Evolutionary conservation across 495 filamentous ascomycete species (phyloP).

Genomic region (Margaritispora aquatica): DNA sequence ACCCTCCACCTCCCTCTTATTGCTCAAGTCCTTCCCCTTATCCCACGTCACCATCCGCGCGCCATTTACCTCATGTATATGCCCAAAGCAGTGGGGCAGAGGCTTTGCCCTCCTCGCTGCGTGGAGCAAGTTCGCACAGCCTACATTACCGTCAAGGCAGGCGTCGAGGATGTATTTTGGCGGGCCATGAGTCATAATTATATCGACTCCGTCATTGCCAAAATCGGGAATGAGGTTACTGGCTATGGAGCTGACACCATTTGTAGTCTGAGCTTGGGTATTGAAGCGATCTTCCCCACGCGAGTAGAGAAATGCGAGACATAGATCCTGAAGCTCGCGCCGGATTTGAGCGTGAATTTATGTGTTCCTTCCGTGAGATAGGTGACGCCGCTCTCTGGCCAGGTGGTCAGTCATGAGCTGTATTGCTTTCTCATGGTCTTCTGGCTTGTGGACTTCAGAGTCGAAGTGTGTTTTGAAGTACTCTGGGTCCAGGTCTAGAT

Average conservation of each 20-base stretch:
- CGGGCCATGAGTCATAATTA: slow-evolving; percentile 72
- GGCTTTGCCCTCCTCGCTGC: slow-evolving; percentile 49
- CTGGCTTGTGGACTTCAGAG: slow-evolving; percentile 14
- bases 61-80: slow-evolving; percentile 75
- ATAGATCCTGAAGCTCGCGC: slow-evolving; percentile 57
- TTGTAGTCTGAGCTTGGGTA: slow-evolving; percentile 18
- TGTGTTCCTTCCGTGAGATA: slow-evolving; percentile 64
- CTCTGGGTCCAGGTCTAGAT: slow-evolving; percentile 57
- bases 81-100: slow-evolving; percentile 63
- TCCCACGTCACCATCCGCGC: slow-evolving; percentile 53
- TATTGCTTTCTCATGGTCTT: slow-evolving; percentile 23
- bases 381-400: slow-evolving; percentile 44
- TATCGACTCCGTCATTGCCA: slow-evolving; percentile 41
- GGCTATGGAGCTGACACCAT: slow-evolving; percentile 27
- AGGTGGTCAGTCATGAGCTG: slow-evolving; percentile 36
- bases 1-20: slow-evolving; percentile 16
- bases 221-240: slow-evolving; percentile 34
- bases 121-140: slow-evolving; percentile 50
- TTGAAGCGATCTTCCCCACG: slow-evolving; percentile 37
- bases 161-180: slow-evolving; percentile 53
- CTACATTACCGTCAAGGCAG: slow-evolving; percentile 34
- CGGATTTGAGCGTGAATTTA: slow-evolving; percentile 48
- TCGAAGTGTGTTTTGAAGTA: background rate
- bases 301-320: slow-evolving; percentile 62
- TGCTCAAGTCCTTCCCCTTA: slow-evolving; percentile 31